Conservation (phyloP, 345 rosid genomes). For the Acer negundo region DNA sequence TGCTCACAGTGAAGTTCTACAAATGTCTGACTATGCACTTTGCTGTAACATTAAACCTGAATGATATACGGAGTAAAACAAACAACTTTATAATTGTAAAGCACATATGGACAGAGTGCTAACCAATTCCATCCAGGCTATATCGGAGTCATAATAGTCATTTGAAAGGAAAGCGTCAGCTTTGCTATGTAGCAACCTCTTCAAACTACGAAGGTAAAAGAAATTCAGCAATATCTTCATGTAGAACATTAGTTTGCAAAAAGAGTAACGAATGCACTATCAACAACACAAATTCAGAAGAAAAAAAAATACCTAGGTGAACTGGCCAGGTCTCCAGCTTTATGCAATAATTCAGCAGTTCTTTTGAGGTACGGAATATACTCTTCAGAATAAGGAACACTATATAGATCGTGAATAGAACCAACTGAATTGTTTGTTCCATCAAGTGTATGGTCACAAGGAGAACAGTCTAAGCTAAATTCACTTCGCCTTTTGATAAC, state of each 20-base stretch:
- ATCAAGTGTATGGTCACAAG: slow-evolving; percentile 29
- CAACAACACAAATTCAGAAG: slow-evolving; percentile 17
- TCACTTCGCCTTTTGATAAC: slow-evolving; percentile 73
- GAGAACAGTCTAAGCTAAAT: slow-evolving; percentile 43
- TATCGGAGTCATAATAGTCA: slow-evolving; percentile 84
- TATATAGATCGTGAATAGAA: slow-evolving; percentile 50
- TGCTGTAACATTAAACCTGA: not conserved
- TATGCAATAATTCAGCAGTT: slow-evolving; percentile 74
- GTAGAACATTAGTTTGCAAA: not conserved
- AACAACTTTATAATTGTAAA: not conserved
- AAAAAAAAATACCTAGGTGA: slow-evolving; percentile 55
- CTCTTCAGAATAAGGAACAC: slow-evolving; percentile 67
- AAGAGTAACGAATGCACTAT: not conserved
- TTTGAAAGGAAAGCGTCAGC: slow-evolving; percentile 91
- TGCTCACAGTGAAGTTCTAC: not conserved
- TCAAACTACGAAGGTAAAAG: slow-evolving; percentile 60
- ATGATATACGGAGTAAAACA: not conserved
- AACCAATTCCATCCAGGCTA: slow-evolving; percentile 99
- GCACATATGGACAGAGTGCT: slow-evolving; percentile 21
- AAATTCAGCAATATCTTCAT: slow-evolving; percentile 13
- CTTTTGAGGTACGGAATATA: slow-evolving; percentile 59
- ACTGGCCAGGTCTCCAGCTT: slow-evolving; percentile 80
- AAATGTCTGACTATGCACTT: not conserved
- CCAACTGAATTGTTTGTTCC: slow-evolving; percentile 33
- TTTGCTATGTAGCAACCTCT: slow-evolving; percentile 82